A percentile compares a stretch with the other conserved stretches of the same genome.
Conservation (phyloP, 1,284 basidiomycete species). For the Ustilago bromivora region DNA sequence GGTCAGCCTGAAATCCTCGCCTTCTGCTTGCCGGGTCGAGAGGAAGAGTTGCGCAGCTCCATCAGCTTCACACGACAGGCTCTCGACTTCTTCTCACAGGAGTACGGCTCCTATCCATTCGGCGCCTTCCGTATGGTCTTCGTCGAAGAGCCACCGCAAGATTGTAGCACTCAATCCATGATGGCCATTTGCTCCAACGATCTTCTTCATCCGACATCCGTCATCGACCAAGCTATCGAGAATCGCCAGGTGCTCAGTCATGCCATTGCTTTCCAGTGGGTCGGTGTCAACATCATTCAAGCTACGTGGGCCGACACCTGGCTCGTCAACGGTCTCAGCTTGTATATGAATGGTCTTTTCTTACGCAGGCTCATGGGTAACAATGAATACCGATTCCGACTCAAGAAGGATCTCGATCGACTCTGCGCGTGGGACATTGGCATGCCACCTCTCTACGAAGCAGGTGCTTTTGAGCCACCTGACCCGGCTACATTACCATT, state of each 20-base stretch:
- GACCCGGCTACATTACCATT: slow-evolving; percentile 73
- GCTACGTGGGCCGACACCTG: slow-evolving; percentile 95
- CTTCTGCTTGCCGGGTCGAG: slow-evolving; percentile 87
- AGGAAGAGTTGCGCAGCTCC: slow-evolving; percentile 78
- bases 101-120: slow-evolving; percentile 97
- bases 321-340: slow-evolving; percentile 91
- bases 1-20: slow-evolving; percentile 86
- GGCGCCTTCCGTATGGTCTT: slow-evolving; percentile 93
- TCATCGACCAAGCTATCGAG: slow-evolving; percentile 94
- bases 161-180: slow-evolving; percentile 84
- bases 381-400: slow-evolving; percentile 94
- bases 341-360: slow-evolving; percentile 91
- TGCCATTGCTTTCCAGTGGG: slow-evolving; percentile 89
- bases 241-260: slow-evolving; percentile 87
- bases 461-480: slow-evolving; percentile 80
- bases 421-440: slow-evolving; percentile 86
- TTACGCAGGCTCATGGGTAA: slow-evolving; percentile 88
- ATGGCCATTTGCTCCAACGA: slow-evolving; percentile 85
- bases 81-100: slow-evolving; percentile 90
- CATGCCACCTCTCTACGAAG: slow-evolving; percentile 94
- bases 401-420: slow-evolving; percentile 97
- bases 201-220: slow-evolving; percentile 85
- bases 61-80: slow-evolving; percentile 85
- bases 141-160: slow-evolving; percentile 80
- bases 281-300: slow-evolving; percentile 94